These are phyloP conservation scores for Talaromyces sp. DNA, from an alignment of 2,329 filamentous ascomycete species.

Conservation along the genomic window DNA sequence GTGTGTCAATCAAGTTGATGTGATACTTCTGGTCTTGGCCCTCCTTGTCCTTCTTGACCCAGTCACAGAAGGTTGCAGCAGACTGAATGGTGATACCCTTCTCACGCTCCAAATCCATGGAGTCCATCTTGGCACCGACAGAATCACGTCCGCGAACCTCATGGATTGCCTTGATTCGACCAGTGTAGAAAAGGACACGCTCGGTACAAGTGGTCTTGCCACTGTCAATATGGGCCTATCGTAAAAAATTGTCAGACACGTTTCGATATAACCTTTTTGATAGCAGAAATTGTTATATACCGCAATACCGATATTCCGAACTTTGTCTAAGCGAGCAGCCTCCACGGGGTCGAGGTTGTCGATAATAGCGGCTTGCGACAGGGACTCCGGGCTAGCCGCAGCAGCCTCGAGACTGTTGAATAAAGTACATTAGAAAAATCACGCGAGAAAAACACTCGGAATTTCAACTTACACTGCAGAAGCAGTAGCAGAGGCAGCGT, in stretches of 20 bases:
- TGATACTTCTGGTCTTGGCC: conserved; percentile 90
- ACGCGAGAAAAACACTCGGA: too few species aligned
- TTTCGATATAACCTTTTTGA: neutral
- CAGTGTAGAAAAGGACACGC: conserved; percentile 96
- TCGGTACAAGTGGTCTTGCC: conserved; percentile 97
- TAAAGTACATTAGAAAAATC: conserved; percentile 15
- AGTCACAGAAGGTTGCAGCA: conserved; percentile 96
- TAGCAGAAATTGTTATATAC: conserved; percentile 53
- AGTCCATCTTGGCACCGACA: conserved; percentile 99
- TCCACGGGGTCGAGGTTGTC: conserved; percentile 81
- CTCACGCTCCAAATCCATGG: conserved; percentile 97
- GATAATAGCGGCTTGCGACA: conserved; percentile 69
- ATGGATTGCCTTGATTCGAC: conserved; percentile 94
- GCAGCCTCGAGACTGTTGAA: conserved; percentile 57
- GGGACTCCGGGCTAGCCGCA: conserved; percentile 56
- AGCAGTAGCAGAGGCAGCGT: conserved; percentile 44
- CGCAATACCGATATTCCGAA: conserved; percentile 97
- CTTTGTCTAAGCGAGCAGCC: conserved; percentile 72
- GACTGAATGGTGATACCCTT: conserved; percentile 99
- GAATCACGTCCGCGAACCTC: conserved; percentile 88
- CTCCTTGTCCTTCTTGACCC: conserved; percentile 77
- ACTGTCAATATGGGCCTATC: conserved; percentile 92
- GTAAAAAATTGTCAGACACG: conserved; percentile 10
- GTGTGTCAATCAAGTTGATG: conserved; percentile 97
- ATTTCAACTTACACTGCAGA: conserved; percentile 45